Evolutionary conservation across 768 basidiomycete genomes (phyloP).

Genomic region (Pulveroboletus sp.): DNA sequence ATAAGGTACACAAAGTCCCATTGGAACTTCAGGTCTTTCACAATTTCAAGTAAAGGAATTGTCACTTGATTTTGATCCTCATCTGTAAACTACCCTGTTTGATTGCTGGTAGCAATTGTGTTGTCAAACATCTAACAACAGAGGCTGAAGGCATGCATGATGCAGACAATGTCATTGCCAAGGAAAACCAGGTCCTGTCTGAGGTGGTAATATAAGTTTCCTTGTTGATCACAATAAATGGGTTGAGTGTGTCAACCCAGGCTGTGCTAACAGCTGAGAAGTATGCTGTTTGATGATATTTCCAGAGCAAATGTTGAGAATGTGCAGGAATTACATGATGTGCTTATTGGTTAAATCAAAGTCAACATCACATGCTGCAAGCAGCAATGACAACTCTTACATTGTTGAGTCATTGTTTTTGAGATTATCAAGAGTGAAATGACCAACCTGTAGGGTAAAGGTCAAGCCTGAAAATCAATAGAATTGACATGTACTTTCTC

Average conservation of each 20-base stretch:
- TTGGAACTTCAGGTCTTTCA: slow-evolving; percentile 33
- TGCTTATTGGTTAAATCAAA: background rate
- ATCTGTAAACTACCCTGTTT: background rate
- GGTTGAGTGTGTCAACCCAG: background rate
- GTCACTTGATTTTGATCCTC: background rate
- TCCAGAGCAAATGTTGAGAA: background rate
- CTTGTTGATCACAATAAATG: background rate
- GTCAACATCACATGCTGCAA: background rate
- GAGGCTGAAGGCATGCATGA: background rate
- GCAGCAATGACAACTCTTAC: background rate
- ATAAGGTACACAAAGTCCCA: slow-evolving; percentile 41
- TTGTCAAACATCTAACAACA: background rate
- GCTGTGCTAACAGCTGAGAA: background rate
- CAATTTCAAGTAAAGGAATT: background rate
- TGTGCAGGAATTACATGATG: background rate
- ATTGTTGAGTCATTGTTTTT: background rate
- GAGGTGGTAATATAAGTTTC: background rate
- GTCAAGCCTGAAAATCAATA: background rate
- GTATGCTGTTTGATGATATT: background rate
- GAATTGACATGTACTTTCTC: background rate
- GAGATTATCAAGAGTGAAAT: too few relatives aligned
- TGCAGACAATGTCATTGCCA: background rate
- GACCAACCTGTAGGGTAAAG: background rate
- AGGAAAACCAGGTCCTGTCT: background rate
- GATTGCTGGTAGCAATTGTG: background rate